Evolutionary conservation across 768 basidiomycete genomes (phyloP).

Genomic region (Termitomyces sp.): DNA sequence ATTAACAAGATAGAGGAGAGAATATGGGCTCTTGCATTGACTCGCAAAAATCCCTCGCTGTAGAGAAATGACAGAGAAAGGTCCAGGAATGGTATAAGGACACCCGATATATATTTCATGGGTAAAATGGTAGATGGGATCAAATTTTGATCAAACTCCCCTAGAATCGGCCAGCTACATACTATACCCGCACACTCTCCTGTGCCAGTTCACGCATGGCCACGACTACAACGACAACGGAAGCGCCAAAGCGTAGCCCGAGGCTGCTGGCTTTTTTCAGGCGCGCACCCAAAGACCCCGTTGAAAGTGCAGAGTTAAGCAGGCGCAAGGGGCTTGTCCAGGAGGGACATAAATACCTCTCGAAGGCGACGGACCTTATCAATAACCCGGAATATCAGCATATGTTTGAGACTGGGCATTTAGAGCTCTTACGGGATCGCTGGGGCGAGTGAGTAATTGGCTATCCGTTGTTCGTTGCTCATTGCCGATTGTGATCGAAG

Average conservation of each 20-base stretch:
- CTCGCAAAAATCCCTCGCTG: background rate
- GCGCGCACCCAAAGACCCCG: constrained; percentile 8
- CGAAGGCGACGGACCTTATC: constrained; percentile 16
- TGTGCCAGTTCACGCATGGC: background rate
- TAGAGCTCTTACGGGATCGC: constrained; percentile 15
- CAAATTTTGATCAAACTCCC: constrained; percentile 3
- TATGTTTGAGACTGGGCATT: constrained; percentile 12
- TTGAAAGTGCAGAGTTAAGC: constrained; percentile 12
- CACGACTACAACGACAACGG: constrained; percentile 3
- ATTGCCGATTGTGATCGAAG: constrained; percentile 6
- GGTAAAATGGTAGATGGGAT: constrained; percentile 2
- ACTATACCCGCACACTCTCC: background rate
- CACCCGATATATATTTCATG: background rate
- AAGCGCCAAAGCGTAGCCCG: constrained; percentile 8
- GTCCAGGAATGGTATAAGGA: background rate
- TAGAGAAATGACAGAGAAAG: background rate
- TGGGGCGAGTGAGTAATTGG: constrained; percentile 17
- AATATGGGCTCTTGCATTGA: background rate
- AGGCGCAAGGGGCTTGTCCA: constrained; percentile 14
- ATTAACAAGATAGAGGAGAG: background rate
- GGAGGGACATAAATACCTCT: constrained; percentile 17
- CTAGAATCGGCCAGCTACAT: constrained; percentile 1
- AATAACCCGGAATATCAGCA: constrained; percentile 16
- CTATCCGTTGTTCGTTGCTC: background rate
- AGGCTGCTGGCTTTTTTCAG: constrained; percentile 11